Conservation (phyloP, 75 land plant species). For the Sequoiadendron giganteum region DNA sequence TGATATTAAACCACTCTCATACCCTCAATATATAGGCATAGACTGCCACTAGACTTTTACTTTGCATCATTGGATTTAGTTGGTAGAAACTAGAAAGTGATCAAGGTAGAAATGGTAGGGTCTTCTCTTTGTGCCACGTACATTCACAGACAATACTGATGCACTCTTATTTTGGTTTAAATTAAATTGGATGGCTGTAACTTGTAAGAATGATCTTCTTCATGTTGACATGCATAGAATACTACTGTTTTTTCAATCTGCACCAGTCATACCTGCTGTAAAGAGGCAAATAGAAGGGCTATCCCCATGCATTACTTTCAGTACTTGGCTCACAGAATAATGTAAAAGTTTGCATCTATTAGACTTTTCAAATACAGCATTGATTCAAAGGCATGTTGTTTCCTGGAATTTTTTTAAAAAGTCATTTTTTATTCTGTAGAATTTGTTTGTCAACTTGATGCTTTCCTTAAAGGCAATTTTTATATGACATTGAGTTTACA, state of each 20-base stretch:
- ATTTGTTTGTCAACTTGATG: neutral
- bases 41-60: neutral
- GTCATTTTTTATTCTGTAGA: neutral
- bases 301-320: neutral
- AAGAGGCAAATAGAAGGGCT: neutral
- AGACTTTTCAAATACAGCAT: neutral
- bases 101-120: neutral
- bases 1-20: too few species aligned
- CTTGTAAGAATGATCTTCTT: neutral
- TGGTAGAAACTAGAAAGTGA: neutral
- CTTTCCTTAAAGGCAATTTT: neutral
- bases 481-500: neutral
- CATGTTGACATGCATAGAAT: neutral
- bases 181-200: neutral
- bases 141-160: neutral
- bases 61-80: neutral
- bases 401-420: neutral
- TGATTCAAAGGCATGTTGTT: neutral
- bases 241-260: neutral
- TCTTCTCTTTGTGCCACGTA: neutral
- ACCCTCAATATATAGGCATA: too few species aligned
- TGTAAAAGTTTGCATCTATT: neutral
- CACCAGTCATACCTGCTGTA: neutral
- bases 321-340: neutral
- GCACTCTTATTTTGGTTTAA: neutral